phyloP scores from a whole-genome alignment of 148 eudicot species.

The Chenopodium formosanum region DNA sequence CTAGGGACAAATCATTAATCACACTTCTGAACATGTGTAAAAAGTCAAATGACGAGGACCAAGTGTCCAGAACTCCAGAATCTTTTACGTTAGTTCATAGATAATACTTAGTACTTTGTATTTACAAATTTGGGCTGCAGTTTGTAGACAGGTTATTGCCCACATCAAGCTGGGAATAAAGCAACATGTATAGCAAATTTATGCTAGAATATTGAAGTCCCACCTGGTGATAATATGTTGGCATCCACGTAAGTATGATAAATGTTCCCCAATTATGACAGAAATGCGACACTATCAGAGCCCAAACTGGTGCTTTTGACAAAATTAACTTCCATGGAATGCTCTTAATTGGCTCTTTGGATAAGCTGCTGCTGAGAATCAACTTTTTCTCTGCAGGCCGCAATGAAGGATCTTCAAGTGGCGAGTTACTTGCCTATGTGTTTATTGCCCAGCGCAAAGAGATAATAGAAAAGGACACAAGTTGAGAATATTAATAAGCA shows the following conservation, averaged over 20 bases:
- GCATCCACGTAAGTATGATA: constrained; percentile 98
- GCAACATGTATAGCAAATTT: background rate
- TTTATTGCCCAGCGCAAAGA: constrained; percentile 8
- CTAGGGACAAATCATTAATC: background rate
- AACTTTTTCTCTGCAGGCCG: constrained; percentile 75
- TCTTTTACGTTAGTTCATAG: background rate
- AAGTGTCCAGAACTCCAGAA: background rate
- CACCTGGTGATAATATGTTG: constrained; percentile 95
- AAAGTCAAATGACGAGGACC: background rate
- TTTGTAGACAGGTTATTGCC: background rate
- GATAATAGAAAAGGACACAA: background rate
- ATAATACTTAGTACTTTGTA: background rate
- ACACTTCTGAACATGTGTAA: background rate
- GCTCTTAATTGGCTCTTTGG: constrained; percentile 63
- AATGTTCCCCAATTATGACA: constrained; percentile 99
- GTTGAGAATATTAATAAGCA: background rate
- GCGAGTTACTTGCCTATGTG: constrained; percentile 82
- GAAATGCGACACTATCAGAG: constrained; percentile 85
- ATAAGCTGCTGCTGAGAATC: constrained; percentile 55
- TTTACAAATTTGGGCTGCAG: background rate
- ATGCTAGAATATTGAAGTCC: background rate
- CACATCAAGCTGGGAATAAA: background rate
- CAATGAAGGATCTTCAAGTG: constrained; percentile 76
- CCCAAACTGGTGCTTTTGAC: constrained; percentile 95
- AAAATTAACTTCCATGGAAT: constrained; percentile 84